phyloP scores from a whole-genome alignment of 208 protist genomes.

The Crithidia thermophila region DNA sequence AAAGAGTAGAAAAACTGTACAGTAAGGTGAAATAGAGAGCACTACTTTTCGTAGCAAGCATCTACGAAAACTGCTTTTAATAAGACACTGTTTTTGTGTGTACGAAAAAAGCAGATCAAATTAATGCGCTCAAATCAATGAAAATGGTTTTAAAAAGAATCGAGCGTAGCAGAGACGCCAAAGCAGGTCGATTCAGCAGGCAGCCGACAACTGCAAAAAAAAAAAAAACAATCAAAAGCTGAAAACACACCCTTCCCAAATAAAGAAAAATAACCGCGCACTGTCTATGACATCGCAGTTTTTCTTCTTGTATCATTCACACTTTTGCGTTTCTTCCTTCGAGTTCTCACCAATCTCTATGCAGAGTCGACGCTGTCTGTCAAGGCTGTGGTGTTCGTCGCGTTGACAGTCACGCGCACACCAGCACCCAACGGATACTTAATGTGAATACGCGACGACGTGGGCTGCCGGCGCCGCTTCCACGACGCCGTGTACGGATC shows the following conservation, averaged over 20 bases:
- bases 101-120: too few relatives aligned
- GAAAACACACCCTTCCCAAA: background rate
- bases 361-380: too few relatives aligned
- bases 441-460: constrained; percentile 10
- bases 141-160: background rate
- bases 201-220: background rate
- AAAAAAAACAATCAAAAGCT: background rate
- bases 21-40: too few relatives aligned
- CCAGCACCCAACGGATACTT: constrained; percentile 20
- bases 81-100: too few relatives aligned
- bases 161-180: background rate
- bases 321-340: too few relatives aligned
- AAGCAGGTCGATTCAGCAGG: background rate
- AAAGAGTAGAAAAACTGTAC: too few relatives aligned
- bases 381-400: background rate
- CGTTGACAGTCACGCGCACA: background rate
- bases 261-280: background rate
- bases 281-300: too few relatives aligned
- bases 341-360: too few relatives aligned
- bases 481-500: background rate
- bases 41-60: too few relatives aligned
- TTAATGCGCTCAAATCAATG: too few relatives aligned
- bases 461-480: background rate
- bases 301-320: too few relatives aligned
- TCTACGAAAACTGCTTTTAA: too few relatives aligned